Evolutionary conservation across 768 basidiomycete species (phyloP), one percentile per base, ranked within the genome.

Genomic region (Pulveroboletus sp.): DNA sequence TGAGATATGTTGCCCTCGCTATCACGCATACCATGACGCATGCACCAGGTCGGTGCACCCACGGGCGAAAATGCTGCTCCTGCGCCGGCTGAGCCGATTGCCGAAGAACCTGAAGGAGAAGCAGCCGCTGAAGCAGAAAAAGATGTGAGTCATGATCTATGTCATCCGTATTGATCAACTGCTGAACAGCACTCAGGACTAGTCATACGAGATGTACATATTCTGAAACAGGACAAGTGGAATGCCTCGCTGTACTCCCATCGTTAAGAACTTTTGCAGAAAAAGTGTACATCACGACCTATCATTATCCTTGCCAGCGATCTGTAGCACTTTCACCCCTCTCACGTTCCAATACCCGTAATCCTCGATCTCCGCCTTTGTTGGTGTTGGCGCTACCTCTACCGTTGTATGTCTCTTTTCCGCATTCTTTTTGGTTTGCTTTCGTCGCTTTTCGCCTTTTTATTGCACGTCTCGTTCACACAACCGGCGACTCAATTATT

Each of bases 31-130:
- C 10, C 14, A n/a, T 53, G 40, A 55, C 39, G 34, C 23, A 29
- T 21, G 36, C 19, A 25, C 16, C 43, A 70, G 69, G 61, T 60
- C 58, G 72, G 68, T 27, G 73, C 67, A 39, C 62, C 64, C 40
- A 61, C 66, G 35, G 61, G 67, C 33, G 68, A 72, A 43, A 72
- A 72, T 49, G 66, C 72, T 14, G 71, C 68, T 47, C 69, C 73
- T 24, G 64, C 63, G 23, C 64, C 67, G 11, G 68, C 69, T 23
- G 69, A 71, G 19, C 74, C 81, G 17, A 85, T 85, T 51, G 74
- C 69, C 24, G 82, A 84, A 58, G 81, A 82, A 43, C 75, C 71
- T 36, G 79, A 77, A 52, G 72, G 59, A 5, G 72, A 75, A 38
- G 72, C 68, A 37, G 68, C 57, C 6, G 72, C 72, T 23, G 75